Conservation (phyloP, 2,329 filamentous ascomycete genomes). For the Tolypocladium guangdongense region DNA sequence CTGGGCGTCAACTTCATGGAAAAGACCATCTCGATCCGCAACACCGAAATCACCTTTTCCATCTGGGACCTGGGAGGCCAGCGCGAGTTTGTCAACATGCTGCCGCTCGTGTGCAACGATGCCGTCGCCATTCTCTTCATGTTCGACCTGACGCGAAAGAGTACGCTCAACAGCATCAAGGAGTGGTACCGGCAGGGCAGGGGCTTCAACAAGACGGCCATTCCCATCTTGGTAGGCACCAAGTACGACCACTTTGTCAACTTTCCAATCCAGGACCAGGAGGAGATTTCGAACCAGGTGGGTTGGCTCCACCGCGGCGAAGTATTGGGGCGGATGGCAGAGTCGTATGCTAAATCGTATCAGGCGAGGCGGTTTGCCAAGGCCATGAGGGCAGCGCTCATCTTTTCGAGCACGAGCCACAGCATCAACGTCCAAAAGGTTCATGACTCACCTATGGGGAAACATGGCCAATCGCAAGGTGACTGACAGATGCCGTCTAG, state of each 20-base stretch:
- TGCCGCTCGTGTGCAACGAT: conserved; percentile 98
- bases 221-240: conserved; percentile 91
- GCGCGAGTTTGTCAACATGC: conserved; percentile 98
- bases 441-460: conserved; percentile 23
- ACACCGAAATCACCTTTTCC: conserved; percentile 98
- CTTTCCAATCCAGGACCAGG: conserved; percentile 92
- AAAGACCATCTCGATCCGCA: conserved; percentile 98
- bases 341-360: not conserved
- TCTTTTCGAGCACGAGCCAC: conserved; percentile 97
- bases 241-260: conserved; percentile 99
- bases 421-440: conserved; percentile 99
- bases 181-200: conserved; percentile 98
- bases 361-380: conserved; percentile 92
- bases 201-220: conserved; percentile 99
- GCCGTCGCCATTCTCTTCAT: conserved; percentile 98
- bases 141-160: conserved; percentile 97
- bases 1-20: conserved; percentile 99
- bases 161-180: conserved; percentile 97
- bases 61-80: conserved; percentile 98
- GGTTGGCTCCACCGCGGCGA: conserved; percentile 2
- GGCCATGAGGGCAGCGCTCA: conserved; percentile 93
- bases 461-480: not conserved
- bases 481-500: conserved; percentile 32
- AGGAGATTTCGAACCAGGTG: conserved; percentile 96
- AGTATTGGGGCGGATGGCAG: not conserved